Percentiles rank a stretch among this genome's conserved stretches.
Evolutionary conservation across 768 basidiomycete genomes (phyloP).

Genomic region (Tulasnella sp.): DNA sequence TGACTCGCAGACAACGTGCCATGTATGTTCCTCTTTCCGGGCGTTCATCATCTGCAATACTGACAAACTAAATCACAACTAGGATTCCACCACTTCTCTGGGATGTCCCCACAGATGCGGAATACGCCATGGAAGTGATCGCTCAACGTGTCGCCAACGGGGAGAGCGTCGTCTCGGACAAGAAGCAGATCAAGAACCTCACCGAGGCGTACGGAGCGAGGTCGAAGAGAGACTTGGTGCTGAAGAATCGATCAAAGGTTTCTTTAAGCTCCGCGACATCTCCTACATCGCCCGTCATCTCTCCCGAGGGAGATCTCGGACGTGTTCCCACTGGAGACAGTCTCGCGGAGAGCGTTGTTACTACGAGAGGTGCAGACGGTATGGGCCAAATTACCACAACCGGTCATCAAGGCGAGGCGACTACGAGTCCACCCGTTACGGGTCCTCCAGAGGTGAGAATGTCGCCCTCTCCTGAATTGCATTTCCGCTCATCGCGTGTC

Average conservation of each 20-base stretch:
- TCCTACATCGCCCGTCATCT: background rate
- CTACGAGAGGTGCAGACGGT: background rate
- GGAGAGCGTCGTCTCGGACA: slow-evolving; percentile 31
- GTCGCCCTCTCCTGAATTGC: background rate
- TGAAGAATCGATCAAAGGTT: background rate
- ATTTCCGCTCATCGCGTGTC: background rate
- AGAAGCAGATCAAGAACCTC: slow-evolving; percentile 8
- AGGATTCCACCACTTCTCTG: slow-evolving; percentile 39
- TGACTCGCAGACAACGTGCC: slow-evolving; percentile 36
- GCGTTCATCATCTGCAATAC: background rate
- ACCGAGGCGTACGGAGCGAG: background rate
- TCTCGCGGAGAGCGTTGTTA: background rate
- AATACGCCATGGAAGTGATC: slow-evolving; percentile 61
- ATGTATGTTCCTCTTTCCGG: slow-evolving; percentile 24
- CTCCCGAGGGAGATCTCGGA: background rate
- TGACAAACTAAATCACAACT: background rate
- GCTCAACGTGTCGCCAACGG: slow-evolving; percentile 47
- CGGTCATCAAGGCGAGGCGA: background rate
- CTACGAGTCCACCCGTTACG: background rate
- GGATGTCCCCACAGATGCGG: slow-evolving; percentile 53
- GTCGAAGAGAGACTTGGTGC: background rate
- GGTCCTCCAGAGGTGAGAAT: background rate
- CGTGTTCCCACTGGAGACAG: background rate
- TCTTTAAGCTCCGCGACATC: background rate
- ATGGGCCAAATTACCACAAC: background rate